Conservation (phyloP, 1,284 basidiomycete genomes). For the Kwoniella shivajii region DNA sequence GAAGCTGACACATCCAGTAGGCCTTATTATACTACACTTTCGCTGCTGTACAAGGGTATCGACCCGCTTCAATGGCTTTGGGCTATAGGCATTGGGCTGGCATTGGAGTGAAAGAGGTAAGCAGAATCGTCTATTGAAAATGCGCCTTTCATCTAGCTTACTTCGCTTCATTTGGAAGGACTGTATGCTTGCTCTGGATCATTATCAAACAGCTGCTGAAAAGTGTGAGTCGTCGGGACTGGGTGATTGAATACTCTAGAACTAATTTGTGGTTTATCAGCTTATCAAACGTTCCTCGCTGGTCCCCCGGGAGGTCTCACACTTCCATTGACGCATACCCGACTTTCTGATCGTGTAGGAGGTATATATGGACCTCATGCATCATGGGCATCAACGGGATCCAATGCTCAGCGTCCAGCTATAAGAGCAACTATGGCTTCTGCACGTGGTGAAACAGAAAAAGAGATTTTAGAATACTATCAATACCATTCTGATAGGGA, state of each 20-base stretch:
- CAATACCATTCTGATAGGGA: constrained; percentile 91
- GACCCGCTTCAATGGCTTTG: constrained; percentile 86
- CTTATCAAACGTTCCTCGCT: constrained; percentile 70
- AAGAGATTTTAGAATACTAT: constrained; percentile 89
- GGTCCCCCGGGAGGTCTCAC: constrained; percentile 91
- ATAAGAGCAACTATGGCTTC: constrained; percentile 80
- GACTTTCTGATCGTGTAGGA: constrained; percentile 85
- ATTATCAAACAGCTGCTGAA: constrained; percentile 85
- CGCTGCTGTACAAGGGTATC: constrained; percentile 81
- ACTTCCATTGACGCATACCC: constrained; percentile 76
- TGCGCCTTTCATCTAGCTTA: background rate
- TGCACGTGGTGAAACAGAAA: constrained; percentile 85
- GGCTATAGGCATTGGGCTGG: constrained; percentile 96
- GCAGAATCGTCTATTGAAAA: background rate
- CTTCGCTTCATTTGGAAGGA: constrained; percentile 54
- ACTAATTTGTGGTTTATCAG: constrained; percentile 51
- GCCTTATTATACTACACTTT: constrained; percentile 93
- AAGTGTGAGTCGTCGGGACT: constrained; percentile 70
- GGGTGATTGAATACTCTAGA: background rate
- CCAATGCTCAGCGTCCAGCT: constrained; percentile 69
- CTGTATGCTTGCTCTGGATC: constrained; percentile 76
- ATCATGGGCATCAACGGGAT: constrained; percentile 63
- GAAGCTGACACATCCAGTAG: constrained; percentile 34
- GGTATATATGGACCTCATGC: constrained; percentile 93
- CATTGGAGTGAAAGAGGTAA: constrained; percentile 76